Base-by-base conservation (phyloP, 129 eudicot species). In the Dittrichia graveolens region DNA sequence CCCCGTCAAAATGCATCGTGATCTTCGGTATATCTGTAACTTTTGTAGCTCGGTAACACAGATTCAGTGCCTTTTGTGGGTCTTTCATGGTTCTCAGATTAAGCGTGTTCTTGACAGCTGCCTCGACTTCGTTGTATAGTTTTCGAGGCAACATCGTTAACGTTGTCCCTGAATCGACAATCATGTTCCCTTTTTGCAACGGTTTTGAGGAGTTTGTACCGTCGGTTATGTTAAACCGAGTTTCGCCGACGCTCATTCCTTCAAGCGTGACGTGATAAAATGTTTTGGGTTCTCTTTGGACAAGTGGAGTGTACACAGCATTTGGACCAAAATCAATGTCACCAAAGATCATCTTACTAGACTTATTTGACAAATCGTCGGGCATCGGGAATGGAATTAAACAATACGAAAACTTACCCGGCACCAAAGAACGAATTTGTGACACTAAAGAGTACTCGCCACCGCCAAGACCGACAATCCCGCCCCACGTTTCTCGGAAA, bases 91-190 rank as follows among this genome's bases (percentile, higher is more conserved):
- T 61, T 44, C 66, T 56, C 18, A 34, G 40, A 6, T 71, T 76
- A n/a, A 88, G 61, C 3, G 80, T 35, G 0, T 53, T 31, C 54
- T 7, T 77, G 15, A 88, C 0, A 3, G 54, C 71, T 1, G 72
- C 8, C 53, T 76, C 83, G 3, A 88, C 14, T 10, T 42, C 24
- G 0, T 43, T 4, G 55, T 82, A 78, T 0, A 84, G 7, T 2
- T 53, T 16, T 0, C 3, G 0, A 0, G 87, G 87, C 6, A 84
- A 14, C 59, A 70, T 59, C 8, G 87, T 83, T 31, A 82, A 48
- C 3, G 88, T 80, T 38, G 90, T 82, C 3, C 94, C 94, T 0
- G 94, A 88, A 61, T 88, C 94, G 18, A 88, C 78, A 3, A 88
- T 67, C 78, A 80, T 88, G 75, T 88, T 85, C 5, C 89, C 89